Conservation (phyloP, 805 yeast genomes). For the Ogataea pini region DNA sequence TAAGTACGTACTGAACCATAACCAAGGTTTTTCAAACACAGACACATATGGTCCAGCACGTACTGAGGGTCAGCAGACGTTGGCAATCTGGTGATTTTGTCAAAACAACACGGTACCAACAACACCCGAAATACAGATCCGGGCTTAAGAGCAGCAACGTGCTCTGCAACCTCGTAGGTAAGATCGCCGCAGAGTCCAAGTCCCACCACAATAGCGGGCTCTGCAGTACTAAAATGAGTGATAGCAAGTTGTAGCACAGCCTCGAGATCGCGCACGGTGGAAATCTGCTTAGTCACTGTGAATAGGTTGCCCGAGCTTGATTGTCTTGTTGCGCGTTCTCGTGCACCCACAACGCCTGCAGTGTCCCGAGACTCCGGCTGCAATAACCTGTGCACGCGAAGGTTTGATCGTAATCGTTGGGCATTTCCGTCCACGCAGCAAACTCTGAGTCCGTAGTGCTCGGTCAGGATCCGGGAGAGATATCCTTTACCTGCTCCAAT, state of each 20-base stretch:
- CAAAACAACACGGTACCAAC: slow-evolving; percentile 27
- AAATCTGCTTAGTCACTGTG: slow-evolving; percentile 7
- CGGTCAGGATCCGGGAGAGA: slow-evolving; percentile 27
- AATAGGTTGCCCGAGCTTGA: slow-evolving; percentile 16
- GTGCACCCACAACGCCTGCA: slow-evolving; percentile 1
- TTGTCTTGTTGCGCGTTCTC: not conserved
- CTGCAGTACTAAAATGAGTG: slow-evolving; percentile 14
- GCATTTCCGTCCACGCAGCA: slow-evolving; percentile 29
- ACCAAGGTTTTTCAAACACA: slow-evolving; percentile 8
- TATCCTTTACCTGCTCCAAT: slow-evolving; percentile 37
- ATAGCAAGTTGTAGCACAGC: slow-evolving; percentile 7
- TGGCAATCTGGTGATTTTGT: slow-evolving; percentile 17
- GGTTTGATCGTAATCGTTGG: slow-evolving; percentile 23
- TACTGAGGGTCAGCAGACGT: not conserved
- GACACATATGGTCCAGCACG: slow-evolving; percentile 13
- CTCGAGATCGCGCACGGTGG: slow-evolving; percentile 10
- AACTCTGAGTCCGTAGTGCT: slow-evolving; percentile 16
- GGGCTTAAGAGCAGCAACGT: slow-evolving; percentile 7
- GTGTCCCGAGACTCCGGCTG: slow-evolving; percentile 14
- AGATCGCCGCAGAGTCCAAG: slow-evolving; percentile 33
- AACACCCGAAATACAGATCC: slow-evolving; percentile 5
- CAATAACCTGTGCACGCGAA: slow-evolving; percentile 25
- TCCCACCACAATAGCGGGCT: slow-evolving; percentile 20
- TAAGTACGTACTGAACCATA: slow-evolving; percentile 9
- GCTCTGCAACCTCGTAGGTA: slow-evolving; percentile 20